These are phyloP conservation scores for Phycomyces blakesleeanus DNA, from an alignment of 192 early-diverging fungal genomes.

Conservation along the genomic window DNA sequence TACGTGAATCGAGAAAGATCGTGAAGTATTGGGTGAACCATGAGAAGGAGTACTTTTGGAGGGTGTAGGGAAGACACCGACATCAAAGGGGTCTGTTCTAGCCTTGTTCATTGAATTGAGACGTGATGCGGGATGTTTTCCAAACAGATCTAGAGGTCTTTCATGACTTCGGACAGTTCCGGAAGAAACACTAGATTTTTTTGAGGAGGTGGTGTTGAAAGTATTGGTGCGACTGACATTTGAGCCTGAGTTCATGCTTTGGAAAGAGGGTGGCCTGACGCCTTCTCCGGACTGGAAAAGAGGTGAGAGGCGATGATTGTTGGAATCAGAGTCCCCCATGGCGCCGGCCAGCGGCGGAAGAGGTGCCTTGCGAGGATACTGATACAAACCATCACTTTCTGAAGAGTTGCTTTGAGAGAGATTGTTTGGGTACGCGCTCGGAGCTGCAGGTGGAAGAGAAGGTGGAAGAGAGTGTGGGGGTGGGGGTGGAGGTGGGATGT, in stretches of 20 bases:
- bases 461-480: not conserved
- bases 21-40: no score
- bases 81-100: not conserved
- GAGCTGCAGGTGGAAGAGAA: not conserved
- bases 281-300: not conserved
- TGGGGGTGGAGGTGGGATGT: not conserved
- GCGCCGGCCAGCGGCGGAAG: constrained; percentile 13
- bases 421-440: constrained; percentile 10
- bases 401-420: not conserved
- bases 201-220: constrained; percentile 31
- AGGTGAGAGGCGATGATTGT: not conserved
- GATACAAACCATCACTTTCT: constrained; percentile 15
- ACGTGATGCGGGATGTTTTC: not conserved
- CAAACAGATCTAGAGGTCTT: not conserved
- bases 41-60: no score
- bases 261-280: constrained; percentile 16
- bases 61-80: not conserved
- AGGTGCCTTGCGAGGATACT: constrained; percentile 32
- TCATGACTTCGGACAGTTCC: not conserved
- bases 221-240: constrained; percentile 31
- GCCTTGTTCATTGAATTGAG: not conserved
- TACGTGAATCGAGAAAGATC: not conserved
- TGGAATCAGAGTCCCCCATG: not conserved
- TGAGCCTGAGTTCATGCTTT: constrained; percentile 14
- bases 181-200: constrained; percentile 7